These are phyloP conservation scores for Corniculantispora saksenae DNA, from an alignment of 2,329 filamentous ascomycete genomes.

Conservation along the genomic window DNA sequence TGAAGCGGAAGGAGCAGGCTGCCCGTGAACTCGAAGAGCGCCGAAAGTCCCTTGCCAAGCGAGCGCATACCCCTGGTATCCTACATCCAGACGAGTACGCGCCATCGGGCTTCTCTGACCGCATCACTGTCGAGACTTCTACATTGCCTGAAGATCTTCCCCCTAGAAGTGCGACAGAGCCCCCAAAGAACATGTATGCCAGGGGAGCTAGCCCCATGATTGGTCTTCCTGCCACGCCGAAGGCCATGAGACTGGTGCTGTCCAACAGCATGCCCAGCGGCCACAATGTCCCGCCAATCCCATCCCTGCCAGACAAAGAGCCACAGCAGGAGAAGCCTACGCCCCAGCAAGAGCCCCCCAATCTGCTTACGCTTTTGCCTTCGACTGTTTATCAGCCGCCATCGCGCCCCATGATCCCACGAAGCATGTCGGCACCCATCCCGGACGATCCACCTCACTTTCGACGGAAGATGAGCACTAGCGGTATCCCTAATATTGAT, in stretches of 20 bases:
- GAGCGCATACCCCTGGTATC: constrained; percentile 78
- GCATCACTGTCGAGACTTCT: constrained; percentile 43
- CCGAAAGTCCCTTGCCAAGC: constrained; percentile 77
- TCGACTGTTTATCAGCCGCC: constrained; percentile 63
- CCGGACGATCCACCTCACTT: constrained; percentile 39
- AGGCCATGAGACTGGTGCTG: constrained; percentile 84
- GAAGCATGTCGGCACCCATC: constrained; percentile 63
- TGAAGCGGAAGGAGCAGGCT: constrained; percentile 70
- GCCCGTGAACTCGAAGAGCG: constrained; percentile 87
- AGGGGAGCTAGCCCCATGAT: constrained; percentile 52
- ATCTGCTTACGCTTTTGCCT: constrained; percentile 52
- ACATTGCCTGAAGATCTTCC: constrained; percentile 47
- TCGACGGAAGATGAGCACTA: constrained; percentile 37
- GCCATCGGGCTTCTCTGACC: constrained; percentile 21
- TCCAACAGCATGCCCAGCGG: constrained; percentile 43
- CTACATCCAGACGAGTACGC: constrained; percentile 66
- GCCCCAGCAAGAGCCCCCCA: constrained; percentile 21
- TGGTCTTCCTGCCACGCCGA: constrained; percentile 86
- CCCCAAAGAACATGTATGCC: constrained; percentile 54
- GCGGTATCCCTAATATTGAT: constrained; percentile 49
- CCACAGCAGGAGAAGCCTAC: constrained; percentile 38
- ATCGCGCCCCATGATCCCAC: constrained; percentile 48
- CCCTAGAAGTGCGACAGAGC: constrained; percentile 66
- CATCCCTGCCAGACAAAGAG: not conserved
- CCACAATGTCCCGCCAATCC: constrained; percentile 19